A percentile compares a stretch with the other conserved stretches of the same genome.
These are phyloP conservation scores for Daedalea quercina DNA, from an alignment of 768 basidiomycete species.

Conservation along the genomic window DNA sequence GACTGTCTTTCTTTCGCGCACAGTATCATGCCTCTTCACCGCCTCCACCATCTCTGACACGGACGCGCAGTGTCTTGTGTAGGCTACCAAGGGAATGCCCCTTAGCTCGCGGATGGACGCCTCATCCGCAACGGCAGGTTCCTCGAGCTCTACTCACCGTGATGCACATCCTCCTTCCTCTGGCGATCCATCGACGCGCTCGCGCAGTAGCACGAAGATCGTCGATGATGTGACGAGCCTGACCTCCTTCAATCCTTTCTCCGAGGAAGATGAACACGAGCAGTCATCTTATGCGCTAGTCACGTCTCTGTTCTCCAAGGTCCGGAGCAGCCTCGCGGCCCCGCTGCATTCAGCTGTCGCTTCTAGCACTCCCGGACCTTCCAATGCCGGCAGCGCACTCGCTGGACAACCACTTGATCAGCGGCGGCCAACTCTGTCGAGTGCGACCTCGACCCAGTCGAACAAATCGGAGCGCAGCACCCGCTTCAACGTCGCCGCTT, in stretches of 20 bases:
- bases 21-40: background rate
- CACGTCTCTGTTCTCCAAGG: slow-evolving; percentile 70
- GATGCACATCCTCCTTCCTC: background rate
- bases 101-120: background rate
- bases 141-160: background rate
- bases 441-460: slow-evolving; percentile 39
- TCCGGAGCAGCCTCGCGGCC: slow-evolving; percentile 73
- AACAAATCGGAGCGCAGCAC: slow-evolving; percentile 52
- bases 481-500: slow-evolving; percentile 44
- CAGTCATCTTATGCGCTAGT: slow-evolving; percentile 82
- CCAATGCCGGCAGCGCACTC: slow-evolving; percentile 24
- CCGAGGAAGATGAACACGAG: slow-evolving; percentile 89
- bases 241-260: slow-evolving; percentile 87
- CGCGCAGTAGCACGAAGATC: slow-evolving; percentile 53
- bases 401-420: slow-evolving; percentile 36
- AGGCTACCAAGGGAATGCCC: background rate
- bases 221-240: slow-evolving; percentile 61
- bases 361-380: slow-evolving; percentile 26
- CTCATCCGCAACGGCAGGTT: background rate
- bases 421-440: slow-evolving; percentile 54
- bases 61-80: background rate
- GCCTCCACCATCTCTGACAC: background rate
- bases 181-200: slow-evolving; percentile 38
- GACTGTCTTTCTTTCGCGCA: background rate
- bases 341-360: slow-evolving; percentile 51